Evolutionary conservation across 495 filamentous ascomycete genomes (phyloP).

Genomic region (Sordaria brevicollis): DNA sequence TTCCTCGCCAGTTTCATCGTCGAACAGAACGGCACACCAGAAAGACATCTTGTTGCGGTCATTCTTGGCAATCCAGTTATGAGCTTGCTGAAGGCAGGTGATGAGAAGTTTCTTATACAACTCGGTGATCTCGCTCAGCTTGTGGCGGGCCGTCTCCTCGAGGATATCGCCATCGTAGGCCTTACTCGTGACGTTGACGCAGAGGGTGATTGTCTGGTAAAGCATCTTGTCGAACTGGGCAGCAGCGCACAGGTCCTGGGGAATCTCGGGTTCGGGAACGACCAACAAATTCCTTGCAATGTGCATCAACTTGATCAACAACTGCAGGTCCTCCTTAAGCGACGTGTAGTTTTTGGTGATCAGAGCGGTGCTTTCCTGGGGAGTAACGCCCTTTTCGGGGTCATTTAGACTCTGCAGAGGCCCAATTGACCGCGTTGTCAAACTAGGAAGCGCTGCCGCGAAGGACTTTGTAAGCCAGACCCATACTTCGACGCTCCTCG

Average conservation of each 20-base stretch:
- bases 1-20: slow-evolving; percentile 36
- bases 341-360: slow-evolving; percentile 68
- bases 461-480: slow-evolving; percentile 45
- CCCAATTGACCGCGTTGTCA: slow-evolving; percentile 28
- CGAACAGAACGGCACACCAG: slow-evolving; percentile 75
- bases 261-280: slow-evolving; percentile 58
- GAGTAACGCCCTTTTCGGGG: slow-evolving; percentile 43
- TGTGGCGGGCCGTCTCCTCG: slow-evolving; percentile 44
- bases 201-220: slow-evolving; percentile 71
- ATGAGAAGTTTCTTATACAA: slow-evolving; percentile 77
- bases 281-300: slow-evolving; percentile 80
- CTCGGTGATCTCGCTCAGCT: slow-evolving; percentile 44
- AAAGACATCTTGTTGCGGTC: slow-evolving; percentile 84
- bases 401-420: slow-evolving; percentile 22
- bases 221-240: slow-evolving; percentile 72
- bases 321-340: slow-evolving; percentile 70
- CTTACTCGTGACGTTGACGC: slow-evolving; percentile 77
- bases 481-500: slow-evolving; percentile 56
- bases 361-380: slow-evolving; percentile 52
- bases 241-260: slow-evolving; percentile 77
- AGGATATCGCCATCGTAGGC: slow-evolving; percentile 83
- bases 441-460: slow-evolving; percentile 24
- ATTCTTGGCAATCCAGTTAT: slow-evolving; percentile 87
- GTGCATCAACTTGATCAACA: slow-evolving; percentile 73
- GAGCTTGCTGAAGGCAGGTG: slow-evolving; percentile 78